phyloP scores from a whole-genome alignment of 495 filamentous ascomycete genomes.

The Penicillium verhagenii region DNA sequence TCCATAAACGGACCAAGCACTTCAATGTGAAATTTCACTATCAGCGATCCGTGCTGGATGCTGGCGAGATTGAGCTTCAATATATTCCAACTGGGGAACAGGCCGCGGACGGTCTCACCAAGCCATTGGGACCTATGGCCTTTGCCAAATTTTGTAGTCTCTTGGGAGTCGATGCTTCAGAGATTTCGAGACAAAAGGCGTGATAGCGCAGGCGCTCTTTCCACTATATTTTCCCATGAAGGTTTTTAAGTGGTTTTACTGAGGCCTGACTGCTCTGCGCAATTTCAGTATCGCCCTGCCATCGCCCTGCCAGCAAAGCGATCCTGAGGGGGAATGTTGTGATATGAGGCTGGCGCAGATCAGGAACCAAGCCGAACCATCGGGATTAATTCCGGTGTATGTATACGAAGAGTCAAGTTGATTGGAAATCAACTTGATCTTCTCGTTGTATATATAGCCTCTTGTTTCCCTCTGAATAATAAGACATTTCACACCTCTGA shows the following conservation, averaged over 20 bases:
- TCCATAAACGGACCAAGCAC: conserved; percentile 20
- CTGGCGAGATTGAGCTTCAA: conserved; percentile 15
- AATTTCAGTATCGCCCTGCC: conserved; percentile 19
- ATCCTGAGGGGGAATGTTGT: conserved; percentile 17
- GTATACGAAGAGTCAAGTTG: too few relatives aligned
- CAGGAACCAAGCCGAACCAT: too few relatives aligned
- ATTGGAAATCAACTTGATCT: too few relatives aligned
- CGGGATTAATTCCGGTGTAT: too few relatives aligned
- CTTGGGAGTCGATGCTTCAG: conserved; percentile 5
- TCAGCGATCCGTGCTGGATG: conserved; percentile 11
- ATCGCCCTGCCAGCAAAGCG: conserved; percentile 16
- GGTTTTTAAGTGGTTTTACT: conserved; percentile 18
- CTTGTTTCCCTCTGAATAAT: too few relatives aligned
- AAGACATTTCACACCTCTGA: too few relatives aligned
- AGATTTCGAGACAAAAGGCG: not conserved
- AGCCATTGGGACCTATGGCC: conserved; percentile 12
- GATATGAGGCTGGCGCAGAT: too few relatives aligned
- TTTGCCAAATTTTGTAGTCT: conserved; percentile 11
- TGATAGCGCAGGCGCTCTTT: conserved; percentile 16
- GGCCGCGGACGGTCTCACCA: conserved; percentile 16
- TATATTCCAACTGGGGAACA: conserved; percentile 17
- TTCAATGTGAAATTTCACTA: conserved; percentile 24
- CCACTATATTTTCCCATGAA: conserved; percentile 10
- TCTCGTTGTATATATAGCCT: too few relatives aligned
- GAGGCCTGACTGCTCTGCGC: conserved; percentile 13